Conservation (phyloP, 345 rosid genomes). For the Anacardium occidentale region DNA sequence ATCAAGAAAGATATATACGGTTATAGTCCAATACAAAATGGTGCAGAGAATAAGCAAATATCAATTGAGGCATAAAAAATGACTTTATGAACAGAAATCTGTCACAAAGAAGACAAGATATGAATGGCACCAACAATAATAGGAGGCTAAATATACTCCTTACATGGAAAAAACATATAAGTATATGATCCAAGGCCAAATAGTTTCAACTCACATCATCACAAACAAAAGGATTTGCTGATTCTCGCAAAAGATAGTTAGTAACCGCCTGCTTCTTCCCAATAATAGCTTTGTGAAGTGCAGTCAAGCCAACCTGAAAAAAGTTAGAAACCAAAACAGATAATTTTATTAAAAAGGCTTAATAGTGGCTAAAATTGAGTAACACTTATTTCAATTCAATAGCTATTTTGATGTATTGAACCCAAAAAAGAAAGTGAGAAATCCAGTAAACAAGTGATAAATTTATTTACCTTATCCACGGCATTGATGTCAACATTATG, state of each 20-base stretch:
- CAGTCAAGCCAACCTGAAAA: conserved; percentile 75
- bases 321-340: conserved; percentile 1
- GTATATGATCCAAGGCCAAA: conserved; percentile 1
- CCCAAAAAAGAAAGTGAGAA: neutral
- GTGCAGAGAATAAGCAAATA: neutral
- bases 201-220: conserved; percentile 53
- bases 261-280: conserved; percentile 83
- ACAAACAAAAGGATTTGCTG: conserved; percentile 77
- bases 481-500: conserved; percentile 79
- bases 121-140: neutral
- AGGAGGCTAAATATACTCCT: neutral
- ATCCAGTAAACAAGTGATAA: conserved; percentile 1
- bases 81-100: neutral
- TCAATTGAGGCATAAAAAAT: neutral
- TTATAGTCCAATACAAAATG: neutral
- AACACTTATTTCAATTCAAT: neutral
- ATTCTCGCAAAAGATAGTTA: conserved; percentile 83
- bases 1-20: neutral
- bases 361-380: neutral
- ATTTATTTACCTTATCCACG: conserved; percentile 54
- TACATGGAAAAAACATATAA: neutral
- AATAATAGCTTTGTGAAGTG: conserved; percentile 79
- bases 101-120: neutral
- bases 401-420: neutral
- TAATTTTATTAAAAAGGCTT: neutral